Evolutionary conservation across 2,329 filamentous ascomycete genomes (phyloP).

Genomic region (Botrytis elliptica): DNA sequence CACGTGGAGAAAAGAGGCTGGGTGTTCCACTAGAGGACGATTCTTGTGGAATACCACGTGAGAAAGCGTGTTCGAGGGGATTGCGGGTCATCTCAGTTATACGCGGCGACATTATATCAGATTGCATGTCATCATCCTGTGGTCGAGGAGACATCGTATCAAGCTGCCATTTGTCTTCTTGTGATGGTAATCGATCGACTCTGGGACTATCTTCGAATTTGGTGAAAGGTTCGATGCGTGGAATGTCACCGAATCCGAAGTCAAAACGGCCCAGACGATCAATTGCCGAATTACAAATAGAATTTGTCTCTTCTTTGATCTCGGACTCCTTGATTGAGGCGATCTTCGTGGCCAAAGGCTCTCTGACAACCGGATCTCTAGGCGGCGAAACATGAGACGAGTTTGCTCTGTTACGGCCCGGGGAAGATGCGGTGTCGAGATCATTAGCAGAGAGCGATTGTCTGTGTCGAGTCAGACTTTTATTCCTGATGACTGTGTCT

Average conservation of each 20-base stretch:
- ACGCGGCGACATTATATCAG: slow-evolving; percentile 37
- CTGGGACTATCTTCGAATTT: slow-evolving; percentile 7
- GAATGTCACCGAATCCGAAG: slow-evolving; percentile 33
- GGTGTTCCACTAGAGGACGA: slow-evolving; percentile 32
- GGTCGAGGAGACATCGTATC: slow-evolving; percentile 19
- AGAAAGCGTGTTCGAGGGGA: slow-evolving; percentile 32
- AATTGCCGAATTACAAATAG: slow-evolving; percentile 26
- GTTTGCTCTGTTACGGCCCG: slow-evolving; percentile 50
- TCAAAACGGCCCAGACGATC: slow-evolving; percentile 33
- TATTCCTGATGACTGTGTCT: slow-evolving; percentile 39
- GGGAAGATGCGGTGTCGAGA: slow-evolving; percentile 45
- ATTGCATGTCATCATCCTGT: slow-evolving; percentile 31
- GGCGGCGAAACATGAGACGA: slow-evolving; percentile 48
- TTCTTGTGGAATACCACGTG: slow-evolving; percentile 27
- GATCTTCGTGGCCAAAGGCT: slow-evolving; percentile 14
- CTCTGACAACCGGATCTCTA: slow-evolving; percentile 25
- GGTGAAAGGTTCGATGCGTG: slow-evolving; percentile 7
- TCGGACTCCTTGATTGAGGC: slow-evolving; percentile 19
- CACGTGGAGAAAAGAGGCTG: slow-evolving; percentile 62
- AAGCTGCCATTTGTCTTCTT: slow-evolving; percentile 4
- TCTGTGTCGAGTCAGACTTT: slow-evolving; percentile 60
- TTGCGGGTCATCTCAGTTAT: slow-evolving; percentile 38
- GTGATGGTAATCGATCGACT: slow-evolving; percentile 2
- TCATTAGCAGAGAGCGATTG: slow-evolving; percentile 59
- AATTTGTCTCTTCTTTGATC: slow-evolving; percentile 21